Percentiles rank a stretch among this genome's conserved stretches.
phyloP scores from a whole-genome alignment of 805 yeast species.

The fission yeast (Schizosaccharomyces pombe) region DNA sequence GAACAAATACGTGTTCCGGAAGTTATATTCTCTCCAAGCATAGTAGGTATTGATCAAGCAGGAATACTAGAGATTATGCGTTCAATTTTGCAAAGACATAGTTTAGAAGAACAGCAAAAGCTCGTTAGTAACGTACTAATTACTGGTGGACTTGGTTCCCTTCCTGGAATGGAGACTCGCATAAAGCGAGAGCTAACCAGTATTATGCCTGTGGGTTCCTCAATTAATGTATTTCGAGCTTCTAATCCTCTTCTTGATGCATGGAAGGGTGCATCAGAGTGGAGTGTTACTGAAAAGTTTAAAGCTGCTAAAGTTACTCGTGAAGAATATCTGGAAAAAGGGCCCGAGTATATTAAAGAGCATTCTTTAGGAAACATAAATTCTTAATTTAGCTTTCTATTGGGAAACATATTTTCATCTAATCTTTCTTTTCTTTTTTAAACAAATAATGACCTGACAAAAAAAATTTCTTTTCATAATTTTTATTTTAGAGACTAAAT shows the following conservation, averaged over 20 bases:
- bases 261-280: constrained; percentile 83
- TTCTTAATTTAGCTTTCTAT: neutral
- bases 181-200: constrained; percentile 43
- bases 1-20: constrained; percentile 88
- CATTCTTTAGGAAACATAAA: constrained; percentile 46
- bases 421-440: too few species aligned
- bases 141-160: constrained; percentile 63
- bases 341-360: constrained; percentile 70
- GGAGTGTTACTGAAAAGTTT: constrained; percentile 24
- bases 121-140: constrained; percentile 38
- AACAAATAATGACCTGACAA: too few species aligned
- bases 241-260: constrained; percentile 52
- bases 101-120: constrained; percentile 30
- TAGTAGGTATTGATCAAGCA: constrained; percentile 89
- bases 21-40: constrained; percentile 70
- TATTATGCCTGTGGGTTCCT: constrained; percentile 45
- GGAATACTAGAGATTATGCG: constrained; percentile 65
- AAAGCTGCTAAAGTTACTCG: constrained; percentile 31
- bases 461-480: too few species aligned
- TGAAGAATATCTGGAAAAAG: constrained; percentile 66
- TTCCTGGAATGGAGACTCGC: constrained; percentile 45
- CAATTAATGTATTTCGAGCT: constrained; percentile 39
- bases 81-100: constrained; percentile 36
- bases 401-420: too few species aligned
- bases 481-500: too few species aligned